These are phyloP conservation scores for Gaertneriomyces sp. DNA, from an alignment of 192 early-diverging fungal species.

Conservation along the genomic window DNA sequence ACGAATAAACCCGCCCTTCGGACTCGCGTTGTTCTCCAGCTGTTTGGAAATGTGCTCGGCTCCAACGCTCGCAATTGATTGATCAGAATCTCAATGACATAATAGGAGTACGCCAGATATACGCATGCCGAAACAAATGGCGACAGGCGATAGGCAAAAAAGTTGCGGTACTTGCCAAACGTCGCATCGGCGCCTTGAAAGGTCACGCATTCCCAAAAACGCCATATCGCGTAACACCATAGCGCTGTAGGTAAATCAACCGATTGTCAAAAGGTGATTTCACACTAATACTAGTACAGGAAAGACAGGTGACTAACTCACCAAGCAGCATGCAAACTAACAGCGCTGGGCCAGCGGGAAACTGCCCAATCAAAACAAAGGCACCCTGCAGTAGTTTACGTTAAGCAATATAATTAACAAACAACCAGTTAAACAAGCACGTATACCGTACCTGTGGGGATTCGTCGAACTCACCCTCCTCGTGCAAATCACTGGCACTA, in stretches of 20 bases:
- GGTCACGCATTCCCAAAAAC: slow-evolving; percentile 45
- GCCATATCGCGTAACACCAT: slow-evolving; percentile 44
- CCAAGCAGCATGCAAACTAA: slow-evolving; percentile 40
- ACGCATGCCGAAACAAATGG: slow-evolving; percentile 44
- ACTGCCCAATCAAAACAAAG: slow-evolving; percentile 41
- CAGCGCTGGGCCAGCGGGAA: slow-evolving; percentile 31
- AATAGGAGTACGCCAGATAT: slow-evolving; percentile 28
- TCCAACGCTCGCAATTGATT: slow-evolving; percentile 8
- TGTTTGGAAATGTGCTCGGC: slow-evolving; percentile 28
- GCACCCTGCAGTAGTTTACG: slow-evolving; percentile 32
- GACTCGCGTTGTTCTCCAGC: slow-evolving; percentile 32
- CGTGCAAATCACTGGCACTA: slow-evolving; percentile 27
- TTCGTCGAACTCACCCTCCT: slow-evolving; percentile 28
- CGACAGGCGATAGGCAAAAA: slow-evolving; percentile 42
- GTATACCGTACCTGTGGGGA: slow-evolving; percentile 22
- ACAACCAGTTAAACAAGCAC: neutral
- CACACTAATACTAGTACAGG: neutral
- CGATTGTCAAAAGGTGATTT: too few species aligned
- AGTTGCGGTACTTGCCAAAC: slow-evolving; percentile 34
- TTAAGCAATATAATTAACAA: neutral
- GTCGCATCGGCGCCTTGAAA: slow-evolving; percentile 43
- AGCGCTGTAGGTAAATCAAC: slow-evolving; percentile 17
- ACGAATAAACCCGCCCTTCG: slow-evolving; percentile 28
- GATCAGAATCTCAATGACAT: slow-evolving; percentile 30
- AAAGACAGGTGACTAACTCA: neutral